phyloP scores from a whole-genome alignment of 2,329 filamentous ascomycete species.

The Fusarium sp. region DNA sequence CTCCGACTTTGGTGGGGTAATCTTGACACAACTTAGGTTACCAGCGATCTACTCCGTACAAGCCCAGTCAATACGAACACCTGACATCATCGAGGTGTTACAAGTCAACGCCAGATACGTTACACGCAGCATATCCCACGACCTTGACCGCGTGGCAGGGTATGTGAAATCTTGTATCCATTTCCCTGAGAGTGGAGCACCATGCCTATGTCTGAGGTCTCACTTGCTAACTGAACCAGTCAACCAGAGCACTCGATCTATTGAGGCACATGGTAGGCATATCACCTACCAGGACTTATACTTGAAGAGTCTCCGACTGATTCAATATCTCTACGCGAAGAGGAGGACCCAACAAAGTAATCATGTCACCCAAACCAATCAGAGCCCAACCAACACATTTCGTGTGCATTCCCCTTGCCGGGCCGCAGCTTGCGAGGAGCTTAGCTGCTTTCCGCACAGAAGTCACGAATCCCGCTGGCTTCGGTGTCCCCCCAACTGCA shows the following conservation, averaged over 20 bases:
- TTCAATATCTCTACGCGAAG: no score
- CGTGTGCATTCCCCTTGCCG: slow-evolving; percentile 78
- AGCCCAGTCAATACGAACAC: slow-evolving; percentile 23
- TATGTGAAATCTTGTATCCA: slow-evolving; percentile 4
- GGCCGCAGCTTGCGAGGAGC: slow-evolving; percentile 73
- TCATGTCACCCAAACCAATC: slow-evolving; percentile 21
- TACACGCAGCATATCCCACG: not conserved
- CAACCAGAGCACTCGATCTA: not conserved
- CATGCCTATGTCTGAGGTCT: not conserved
- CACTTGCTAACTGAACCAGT: slow-evolving; percentile 13
- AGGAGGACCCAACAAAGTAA: not conserved
- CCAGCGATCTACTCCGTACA: not conserved
- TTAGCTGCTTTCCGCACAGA: slow-evolving; percentile 73
- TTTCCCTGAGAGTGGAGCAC: not conserved
- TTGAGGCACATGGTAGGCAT: not conserved
- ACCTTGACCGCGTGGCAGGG: slow-evolving; percentile 15
- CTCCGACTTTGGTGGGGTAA: slow-evolving; percentile 28
- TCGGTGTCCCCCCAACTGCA: slow-evolving; percentile 72
- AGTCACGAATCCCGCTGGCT: slow-evolving; percentile 61
- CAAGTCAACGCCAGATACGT: slow-evolving; percentile 20
- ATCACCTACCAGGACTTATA: not conserved
- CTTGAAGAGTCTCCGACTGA: not conserved
- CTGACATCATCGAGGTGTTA: slow-evolving; percentile 36
- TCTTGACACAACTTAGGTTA: slow-evolving; percentile 8
- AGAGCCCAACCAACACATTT: slow-evolving; percentile 73